phyloP scores from a whole-genome alignment of 371 early-diverging fungal species.

The Apophysomyces elegans region DNA sequence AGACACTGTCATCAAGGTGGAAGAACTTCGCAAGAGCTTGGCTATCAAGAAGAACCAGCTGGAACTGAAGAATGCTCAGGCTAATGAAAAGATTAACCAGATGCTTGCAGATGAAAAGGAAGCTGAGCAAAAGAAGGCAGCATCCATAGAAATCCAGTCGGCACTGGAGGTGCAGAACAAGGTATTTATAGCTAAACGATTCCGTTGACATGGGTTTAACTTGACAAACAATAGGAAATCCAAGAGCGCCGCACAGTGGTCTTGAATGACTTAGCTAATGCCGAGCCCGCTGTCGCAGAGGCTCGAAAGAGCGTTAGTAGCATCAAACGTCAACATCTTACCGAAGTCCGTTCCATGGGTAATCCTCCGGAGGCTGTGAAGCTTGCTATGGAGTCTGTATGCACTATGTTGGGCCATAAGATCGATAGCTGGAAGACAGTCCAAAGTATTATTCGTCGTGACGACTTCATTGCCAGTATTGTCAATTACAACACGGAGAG shows the following conservation, averaged over 20 bases:
- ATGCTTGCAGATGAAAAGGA: conserved; percentile 97
- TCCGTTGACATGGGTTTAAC: background rate
- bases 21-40: conserved; percentile 89
- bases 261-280: conserved; percentile 89
- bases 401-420: conserved; percentile 90
- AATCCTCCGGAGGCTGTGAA: conserved; percentile 98
- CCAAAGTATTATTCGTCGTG: conserved; percentile 90
- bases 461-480: conserved; percentile 98
- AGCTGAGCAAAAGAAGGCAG: conserved; percentile 91
- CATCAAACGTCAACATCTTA: conserved; percentile 96
- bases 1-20: conserved; percentile 96
- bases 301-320: conserved; percentile 92
- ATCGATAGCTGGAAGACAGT: conserved; percentile 88
- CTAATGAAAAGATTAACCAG: conserved; percentile 94
- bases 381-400: conserved; percentile 97
- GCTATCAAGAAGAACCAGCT: conserved; percentile 89
- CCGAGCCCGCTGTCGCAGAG: conserved; percentile 97
- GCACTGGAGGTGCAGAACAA: conserved; percentile 80
- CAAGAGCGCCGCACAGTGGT: conserved; percentile 83
- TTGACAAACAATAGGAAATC: conserved; percentile 56
- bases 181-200: conserved; percentile 20
- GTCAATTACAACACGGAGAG: conserved; percentile 91
- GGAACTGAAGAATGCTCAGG: conserved; percentile 87
- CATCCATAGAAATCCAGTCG: conserved; percentile 80
- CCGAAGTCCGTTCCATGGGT: conserved; percentile 98